phyloP scores from a whole-genome alignment of 176 grass and related monocot species.

The Musa beccarii region DNA sequence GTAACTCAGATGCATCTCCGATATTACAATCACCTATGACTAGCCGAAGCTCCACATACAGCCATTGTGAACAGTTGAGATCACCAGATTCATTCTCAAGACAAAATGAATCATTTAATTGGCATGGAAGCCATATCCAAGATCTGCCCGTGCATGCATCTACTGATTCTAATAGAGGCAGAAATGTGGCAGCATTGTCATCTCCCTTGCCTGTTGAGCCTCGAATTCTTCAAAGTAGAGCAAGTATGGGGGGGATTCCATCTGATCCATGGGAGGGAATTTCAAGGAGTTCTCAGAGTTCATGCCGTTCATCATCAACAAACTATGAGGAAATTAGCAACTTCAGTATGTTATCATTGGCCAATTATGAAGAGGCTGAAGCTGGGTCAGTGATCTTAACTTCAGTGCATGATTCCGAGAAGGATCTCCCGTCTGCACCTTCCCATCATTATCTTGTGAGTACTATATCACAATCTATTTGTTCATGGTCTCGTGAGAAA shows the following conservation, averaged over 20 bases:
- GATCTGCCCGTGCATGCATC: neutral
- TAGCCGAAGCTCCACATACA: neutral
- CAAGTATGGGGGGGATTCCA: neutral
- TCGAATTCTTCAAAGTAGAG: neutral
- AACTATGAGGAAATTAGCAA: constrained; percentile 24
- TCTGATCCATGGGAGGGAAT: constrained; percentile 6
- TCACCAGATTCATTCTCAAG: neutral
- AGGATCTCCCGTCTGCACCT: constrained; percentile 18
- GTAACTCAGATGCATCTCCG: neutral
- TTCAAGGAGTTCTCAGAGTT: constrained; percentile 14
- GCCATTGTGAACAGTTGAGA: neutral
- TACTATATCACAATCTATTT: neutral
- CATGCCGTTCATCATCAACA: constrained; percentile 20
- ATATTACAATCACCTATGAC: neutral
- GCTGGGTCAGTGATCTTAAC: constrained; percentile 4
- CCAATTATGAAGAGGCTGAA: constrained; percentile 20
- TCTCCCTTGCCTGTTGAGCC: neutral
- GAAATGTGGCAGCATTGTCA: neutral
- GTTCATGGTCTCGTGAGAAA: neutral
- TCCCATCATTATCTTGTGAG: constrained; percentile 25
- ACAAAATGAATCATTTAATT: neutral
- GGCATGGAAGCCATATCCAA: neutral
- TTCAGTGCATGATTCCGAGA: constrained; percentile 16
- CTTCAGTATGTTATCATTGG: constrained; percentile 2
- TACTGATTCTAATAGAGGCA: neutral